phyloP scores from a whole-genome alignment of 495 filamentous ascomycete genomes.

The Clavariopsis aquatica region DNA sequence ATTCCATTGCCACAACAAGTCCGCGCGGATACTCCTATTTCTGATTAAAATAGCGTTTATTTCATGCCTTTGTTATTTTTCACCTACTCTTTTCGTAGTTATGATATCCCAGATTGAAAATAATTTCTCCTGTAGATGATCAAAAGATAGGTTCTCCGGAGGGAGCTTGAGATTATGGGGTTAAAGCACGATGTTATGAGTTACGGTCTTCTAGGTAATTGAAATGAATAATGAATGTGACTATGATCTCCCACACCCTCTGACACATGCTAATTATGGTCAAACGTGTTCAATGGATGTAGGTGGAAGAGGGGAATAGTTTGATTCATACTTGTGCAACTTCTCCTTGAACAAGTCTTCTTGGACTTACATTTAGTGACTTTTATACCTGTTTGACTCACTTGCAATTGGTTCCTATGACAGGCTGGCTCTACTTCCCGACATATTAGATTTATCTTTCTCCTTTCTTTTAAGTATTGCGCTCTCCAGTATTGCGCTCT shows the following conservation, averaged over 20 bases:
- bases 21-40: slow-evolving; percentile 18
- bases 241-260: too few relatives aligned
- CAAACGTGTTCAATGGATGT: too few relatives aligned
- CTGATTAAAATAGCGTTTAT: background rate
- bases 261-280: too few relatives aligned
- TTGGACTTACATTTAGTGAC: too few relatives aligned
- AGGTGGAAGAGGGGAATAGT: too few relatives aligned
- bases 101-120: background rate
- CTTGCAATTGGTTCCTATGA: too few relatives aligned
- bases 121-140: background rate
- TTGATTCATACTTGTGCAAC: too few relatives aligned
- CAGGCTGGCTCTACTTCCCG: slow-evolving; percentile 16
- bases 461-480: background rate
- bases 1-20: slow-evolving; percentile 48
- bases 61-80: background rate
- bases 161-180: background rate
- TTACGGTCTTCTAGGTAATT: background rate
- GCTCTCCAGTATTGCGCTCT: too few relatives aligned
- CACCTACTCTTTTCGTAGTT: background rate
- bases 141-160: background rate
- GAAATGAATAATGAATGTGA: background rate
- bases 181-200: background rate
- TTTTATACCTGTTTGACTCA: too few relatives aligned
- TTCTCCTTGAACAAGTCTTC: too few relatives aligned
- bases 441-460: background rate